Conservation (phyloP, 305 asterid genomes). For the Solanum hybrid region DNA sequence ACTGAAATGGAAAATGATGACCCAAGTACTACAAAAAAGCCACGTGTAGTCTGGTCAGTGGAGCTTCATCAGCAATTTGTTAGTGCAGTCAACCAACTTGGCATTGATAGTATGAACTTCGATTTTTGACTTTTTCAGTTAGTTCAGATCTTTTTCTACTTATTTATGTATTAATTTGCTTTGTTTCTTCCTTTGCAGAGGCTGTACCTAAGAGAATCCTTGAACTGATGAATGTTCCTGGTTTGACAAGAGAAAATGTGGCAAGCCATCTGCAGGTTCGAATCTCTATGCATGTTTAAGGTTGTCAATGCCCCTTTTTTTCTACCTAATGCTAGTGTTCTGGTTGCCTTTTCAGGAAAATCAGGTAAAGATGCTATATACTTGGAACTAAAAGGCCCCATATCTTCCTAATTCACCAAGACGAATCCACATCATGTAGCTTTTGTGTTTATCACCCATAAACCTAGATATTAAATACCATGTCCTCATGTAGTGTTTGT, state of each 20-base stretch:
- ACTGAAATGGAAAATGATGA: constrained; percentile 55
- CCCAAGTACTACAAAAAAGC: constrained; percentile 48
- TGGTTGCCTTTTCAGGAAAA: constrained; percentile 7
- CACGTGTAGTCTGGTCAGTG: constrained; percentile 91
- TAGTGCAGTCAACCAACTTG: constrained; percentile 73
- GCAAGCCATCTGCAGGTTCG: constrained; percentile 88
- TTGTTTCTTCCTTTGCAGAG: constrained; percentile 34
- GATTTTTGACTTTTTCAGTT: not conserved
- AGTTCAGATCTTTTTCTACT: not conserved
- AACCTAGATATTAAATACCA: not conserved
- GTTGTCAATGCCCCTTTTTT: not conserved
- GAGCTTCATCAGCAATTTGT: constrained; percentile 93
- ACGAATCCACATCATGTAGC: not conserved
- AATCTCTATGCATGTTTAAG: constrained; percentile 5
- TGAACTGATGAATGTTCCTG: constrained; percentile 82
- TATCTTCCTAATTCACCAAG: constrained; percentile 8
- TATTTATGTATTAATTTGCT: constrained; percentile 1
- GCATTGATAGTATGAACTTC: constrained; percentile 62
- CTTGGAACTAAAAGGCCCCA: constrained; percentile 8
- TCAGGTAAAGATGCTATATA: constrained; percentile 8
- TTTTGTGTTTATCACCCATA: constrained; percentile 1
- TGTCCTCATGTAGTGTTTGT: not conserved
- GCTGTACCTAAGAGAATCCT: constrained; percentile 87
- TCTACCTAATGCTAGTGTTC: constrained; percentile 1
- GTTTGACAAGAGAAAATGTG: constrained; percentile 79